Evolutionary conservation across 306 rosid genomes (phyloP).

Genomic region (Echinosophora koreensis): DNA sequence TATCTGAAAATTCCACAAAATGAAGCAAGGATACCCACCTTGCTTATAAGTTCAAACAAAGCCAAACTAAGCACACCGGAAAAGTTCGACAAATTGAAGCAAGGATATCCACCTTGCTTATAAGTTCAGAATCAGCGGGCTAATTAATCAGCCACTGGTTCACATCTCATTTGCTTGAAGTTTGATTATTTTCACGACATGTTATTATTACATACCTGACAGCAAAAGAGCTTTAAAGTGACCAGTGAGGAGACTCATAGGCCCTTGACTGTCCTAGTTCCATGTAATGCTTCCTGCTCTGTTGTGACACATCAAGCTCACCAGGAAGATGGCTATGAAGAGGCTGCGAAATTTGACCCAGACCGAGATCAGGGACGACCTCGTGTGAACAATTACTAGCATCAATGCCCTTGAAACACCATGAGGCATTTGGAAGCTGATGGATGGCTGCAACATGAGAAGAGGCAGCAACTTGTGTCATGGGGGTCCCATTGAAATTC

Average conservation of each 20-base stretch:
- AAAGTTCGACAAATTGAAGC: neutral
- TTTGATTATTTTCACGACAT: conserved; percentile 9
- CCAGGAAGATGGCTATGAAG: conserved; percentile 54
- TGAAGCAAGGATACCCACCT: conserved; percentile 8
- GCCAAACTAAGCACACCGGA: neutral
- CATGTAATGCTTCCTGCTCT: conserved; percentile 76
- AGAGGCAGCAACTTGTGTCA: conserved; percentile 62
- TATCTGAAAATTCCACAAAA: conserved; percentile 9
- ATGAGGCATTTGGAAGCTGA: conserved; percentile 62
- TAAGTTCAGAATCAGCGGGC: conserved; percentile 7
- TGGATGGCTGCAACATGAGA: conserved; percentile 55
- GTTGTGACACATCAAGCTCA: conserved; percentile 65
- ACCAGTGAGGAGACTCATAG: conserved; percentile 72
- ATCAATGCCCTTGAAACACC: conserved; percentile 78
- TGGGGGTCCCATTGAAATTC: conserved; percentile 65
- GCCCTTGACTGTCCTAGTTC: conserved; percentile 65
- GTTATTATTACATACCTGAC: conserved; percentile 40
- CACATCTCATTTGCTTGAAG: conserved; percentile 23
- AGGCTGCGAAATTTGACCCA: conserved; percentile 72
- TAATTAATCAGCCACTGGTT: neutral
- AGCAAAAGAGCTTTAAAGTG: conserved; percentile 58
- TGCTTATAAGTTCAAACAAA: neutral
- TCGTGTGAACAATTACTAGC: conserved; percentile 57
- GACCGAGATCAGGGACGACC: conserved; percentile 68
- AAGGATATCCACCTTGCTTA: conserved; percentile 2